These are phyloP conservation scores for Gossypium lobatum DNA, from an alignment of 441 rosid genomes.

Conservation along the genomic window DNA sequence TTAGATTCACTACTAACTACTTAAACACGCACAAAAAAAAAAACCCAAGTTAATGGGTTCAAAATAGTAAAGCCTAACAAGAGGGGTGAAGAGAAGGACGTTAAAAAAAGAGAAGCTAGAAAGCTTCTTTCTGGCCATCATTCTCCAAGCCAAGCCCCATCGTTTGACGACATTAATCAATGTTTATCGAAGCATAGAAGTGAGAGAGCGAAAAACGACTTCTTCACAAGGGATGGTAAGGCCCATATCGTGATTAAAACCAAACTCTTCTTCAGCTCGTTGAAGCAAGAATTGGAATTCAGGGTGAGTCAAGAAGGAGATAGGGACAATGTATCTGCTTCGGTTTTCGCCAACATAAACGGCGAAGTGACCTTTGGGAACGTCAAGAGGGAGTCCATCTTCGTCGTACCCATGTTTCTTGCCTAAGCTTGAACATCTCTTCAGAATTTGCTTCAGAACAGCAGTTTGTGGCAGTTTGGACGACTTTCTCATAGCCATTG, in stretches of 20 bases:
- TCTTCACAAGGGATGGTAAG: constrained; percentile 97
- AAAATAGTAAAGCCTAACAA: not conserved
- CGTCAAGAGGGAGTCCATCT: constrained; percentile 72
- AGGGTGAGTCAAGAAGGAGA: constrained; percentile 73
- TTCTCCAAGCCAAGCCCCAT: constrained; percentile 20
- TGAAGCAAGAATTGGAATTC: constrained; percentile 68
- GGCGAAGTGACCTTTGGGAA: constrained; percentile 90
- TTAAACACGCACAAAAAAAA: constrained; percentile 20
- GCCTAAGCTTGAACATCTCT: constrained; percentile 87
- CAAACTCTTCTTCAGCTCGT: constrained; percentile 93
- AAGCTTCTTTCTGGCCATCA: constrained; percentile 36
- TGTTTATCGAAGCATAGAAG: constrained; percentile 60
- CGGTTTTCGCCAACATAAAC: constrained; percentile 88
- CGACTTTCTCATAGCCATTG: constrained; percentile 68
- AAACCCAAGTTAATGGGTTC: constrained; percentile 24
- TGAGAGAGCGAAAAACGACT: constrained; percentile 70
- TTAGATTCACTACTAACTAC: constrained; percentile 31
- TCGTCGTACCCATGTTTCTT: constrained; percentile 59
- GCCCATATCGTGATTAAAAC: constrained; percentile 92
- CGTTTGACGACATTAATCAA: not conserved
- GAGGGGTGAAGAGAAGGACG: constrained; percentile 29
- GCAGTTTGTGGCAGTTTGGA: constrained; percentile 62
- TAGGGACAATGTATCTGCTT: constrained; percentile 86
- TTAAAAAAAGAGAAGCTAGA: constrained; percentile 37
- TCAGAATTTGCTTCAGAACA: constrained; percentile 75